These are phyloP conservation scores for Lepiota brunneoincarnata DNA, from an alignment of 768 basidiomycete species.

Conservation along the genomic window DNA sequence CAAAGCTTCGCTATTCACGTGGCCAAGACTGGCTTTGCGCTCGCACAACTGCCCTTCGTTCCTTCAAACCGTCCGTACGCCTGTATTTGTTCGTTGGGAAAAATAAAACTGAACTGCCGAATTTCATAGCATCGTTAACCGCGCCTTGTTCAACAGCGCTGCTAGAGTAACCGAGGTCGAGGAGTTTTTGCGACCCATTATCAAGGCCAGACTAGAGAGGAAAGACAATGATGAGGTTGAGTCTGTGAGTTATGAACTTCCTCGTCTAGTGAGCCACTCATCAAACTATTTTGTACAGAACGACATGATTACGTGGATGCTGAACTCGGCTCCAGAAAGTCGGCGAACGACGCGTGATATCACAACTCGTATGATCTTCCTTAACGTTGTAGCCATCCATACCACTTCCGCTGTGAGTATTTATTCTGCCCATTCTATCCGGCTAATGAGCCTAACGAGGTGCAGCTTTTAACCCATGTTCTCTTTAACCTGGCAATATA, in stretches of 20 bases:
- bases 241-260: conserved; percentile 20
- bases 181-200: conserved; percentile 6
- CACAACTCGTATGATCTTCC: conserved; percentile 26
- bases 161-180: conserved; percentile 2
- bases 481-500: conserved; percentile 28
- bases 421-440: neutral
- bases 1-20: conserved; percentile 34
- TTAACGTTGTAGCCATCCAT: conserved; percentile 37
- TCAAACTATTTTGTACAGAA: conserved; percentile 23
- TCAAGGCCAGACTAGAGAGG: conserved; percentile 10
- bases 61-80: conserved; percentile 41
- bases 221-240: conserved; percentile 18
- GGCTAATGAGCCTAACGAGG: neutral
- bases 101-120: neutral
- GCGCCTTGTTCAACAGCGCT: neutral
- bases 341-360: conserved; percentile 24
- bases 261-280: neutral
- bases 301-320: conserved; percentile 36
- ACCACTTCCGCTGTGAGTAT: conserved; percentile 34
- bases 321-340: conserved; percentile 26
- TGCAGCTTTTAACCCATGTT: conserved; percentile 32
- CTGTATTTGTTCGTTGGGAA: neutral
- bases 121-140: conserved; percentile 2
- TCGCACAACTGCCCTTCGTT: conserved; percentile 39
- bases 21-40: conserved; percentile 23